Percentiles rank a stretch among this genome's conserved stretches.
Evolutionary conservation across 768 basidiomycete species (phyloP).

Genomic region (Hemileccinum impolitum): DNA sequence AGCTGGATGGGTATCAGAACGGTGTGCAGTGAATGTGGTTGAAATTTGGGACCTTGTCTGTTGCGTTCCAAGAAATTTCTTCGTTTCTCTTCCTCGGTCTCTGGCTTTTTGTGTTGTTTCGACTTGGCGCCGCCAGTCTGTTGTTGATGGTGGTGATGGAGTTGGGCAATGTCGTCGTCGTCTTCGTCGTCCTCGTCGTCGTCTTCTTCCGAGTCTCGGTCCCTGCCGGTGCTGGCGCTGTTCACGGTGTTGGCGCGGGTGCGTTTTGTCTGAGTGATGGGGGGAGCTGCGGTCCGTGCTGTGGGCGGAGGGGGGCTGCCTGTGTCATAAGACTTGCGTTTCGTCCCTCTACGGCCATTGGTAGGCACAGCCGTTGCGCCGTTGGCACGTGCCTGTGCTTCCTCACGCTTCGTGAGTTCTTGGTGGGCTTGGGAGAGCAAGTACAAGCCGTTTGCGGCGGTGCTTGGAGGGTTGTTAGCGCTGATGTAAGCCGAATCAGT

Average conservation of each 20-base stretch:
- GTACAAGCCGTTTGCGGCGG: constrained; percentile 90
- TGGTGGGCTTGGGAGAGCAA: constrained; percentile 93
- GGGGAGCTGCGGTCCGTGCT: constrained; percentile 24
- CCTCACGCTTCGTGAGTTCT: constrained; percentile 93
- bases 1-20: constrained; percentile 45
- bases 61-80: constrained; percentile 97
- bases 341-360: constrained; percentile 50
- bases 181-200: constrained; percentile 42
- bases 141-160: constrained; percentile 20
- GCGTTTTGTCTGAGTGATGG: constrained; percentile 31
- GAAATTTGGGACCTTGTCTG: constrained; percentile 69
- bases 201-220: constrained; percentile 37
- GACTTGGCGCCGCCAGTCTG: constrained; percentile 16
- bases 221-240: constrained; percentile 27
- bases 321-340: constrained; percentile 64
- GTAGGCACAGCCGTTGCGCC: constrained; percentile 31
- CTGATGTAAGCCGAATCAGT: constrained; percentile 35
- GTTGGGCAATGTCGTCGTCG: constrained; percentile 30
- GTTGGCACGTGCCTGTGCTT: constrained; percentile 65
- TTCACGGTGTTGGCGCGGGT: constrained; percentile 36
- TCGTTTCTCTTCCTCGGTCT: constrained; percentile 98
- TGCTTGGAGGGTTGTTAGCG: constrained; percentile 56
- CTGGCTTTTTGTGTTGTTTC: constrained; percentile 63
- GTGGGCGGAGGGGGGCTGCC: constrained; percentile 33
- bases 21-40: neutral